These are phyloP conservation scores for Cercophora scortea DNA, from an alignment of 495 filamentous ascomycete species.

Conservation along the genomic window DNA sequence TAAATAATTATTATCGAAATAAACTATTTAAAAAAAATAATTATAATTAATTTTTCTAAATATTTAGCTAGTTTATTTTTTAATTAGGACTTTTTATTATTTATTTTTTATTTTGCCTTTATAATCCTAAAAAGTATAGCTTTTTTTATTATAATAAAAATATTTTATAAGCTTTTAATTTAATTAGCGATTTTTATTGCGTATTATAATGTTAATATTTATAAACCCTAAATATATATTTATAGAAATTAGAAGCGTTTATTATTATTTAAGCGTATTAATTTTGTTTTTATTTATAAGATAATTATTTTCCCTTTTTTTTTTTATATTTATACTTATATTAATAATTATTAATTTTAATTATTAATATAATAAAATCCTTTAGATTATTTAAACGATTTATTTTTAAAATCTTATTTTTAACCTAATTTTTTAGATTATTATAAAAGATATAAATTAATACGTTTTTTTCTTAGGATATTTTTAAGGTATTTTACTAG, in stretches of 20 bases:
- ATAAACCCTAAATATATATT: neutral
- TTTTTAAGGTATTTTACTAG: neutral
- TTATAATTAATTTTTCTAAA: neutral
- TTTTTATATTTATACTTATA: too few relatives aligned
- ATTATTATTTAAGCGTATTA: neutral
- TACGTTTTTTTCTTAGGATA: neutral
- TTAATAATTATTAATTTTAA: neutral
- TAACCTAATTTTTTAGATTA: too few relatives aligned
- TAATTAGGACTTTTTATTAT: too few relatives aligned
- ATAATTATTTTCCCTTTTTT: neutral
- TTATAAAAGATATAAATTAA: too few relatives aligned
- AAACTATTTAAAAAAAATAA: neutral
- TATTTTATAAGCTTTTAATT: neutral
- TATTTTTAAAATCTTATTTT: neutral
- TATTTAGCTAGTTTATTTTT: too few relatives aligned
- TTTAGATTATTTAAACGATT: neutral
- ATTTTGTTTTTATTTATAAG: neutral
- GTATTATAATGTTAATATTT: neutral
- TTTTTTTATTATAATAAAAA: neutral
- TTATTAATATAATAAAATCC: neutral
- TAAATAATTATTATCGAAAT: neutral
- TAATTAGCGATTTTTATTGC: neutral
- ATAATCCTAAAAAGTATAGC: too few relatives aligned
- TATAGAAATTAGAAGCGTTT: too few relatives aligned
- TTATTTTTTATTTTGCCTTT: too few relatives aligned